A percentile compares a stretch with the other conserved stretches of the same genome.
Evolutionary conservation across 2,329 filamentous ascomycete genomes (phyloP).

Genomic region (Parastagonospora avenae): DNA sequence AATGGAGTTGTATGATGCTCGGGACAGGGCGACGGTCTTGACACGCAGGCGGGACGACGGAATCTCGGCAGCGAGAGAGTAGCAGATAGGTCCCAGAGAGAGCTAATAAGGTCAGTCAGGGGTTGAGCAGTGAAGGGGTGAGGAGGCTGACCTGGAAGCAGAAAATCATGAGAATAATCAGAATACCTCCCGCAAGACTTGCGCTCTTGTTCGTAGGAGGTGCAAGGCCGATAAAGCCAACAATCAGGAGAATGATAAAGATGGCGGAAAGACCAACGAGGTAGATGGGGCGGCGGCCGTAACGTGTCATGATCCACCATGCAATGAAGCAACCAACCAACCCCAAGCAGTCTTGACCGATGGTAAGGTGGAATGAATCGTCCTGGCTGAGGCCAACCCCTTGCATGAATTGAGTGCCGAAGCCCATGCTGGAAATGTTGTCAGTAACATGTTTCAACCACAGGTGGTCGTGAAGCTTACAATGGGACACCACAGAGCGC

Average conservation of each 20-base stretch:
- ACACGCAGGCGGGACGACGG: constrained; percentile 81
- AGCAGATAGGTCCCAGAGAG: constrained; percentile 82
- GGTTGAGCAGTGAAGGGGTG: constrained; percentile 32
- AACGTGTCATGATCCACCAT: constrained; percentile 77
- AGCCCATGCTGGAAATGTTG: constrained; percentile 16
- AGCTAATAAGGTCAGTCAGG: constrained; percentile 73
- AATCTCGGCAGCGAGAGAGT: constrained; percentile 81
- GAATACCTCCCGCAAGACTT: constrained; percentile 29
- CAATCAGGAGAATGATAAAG: constrained; percentile 27
- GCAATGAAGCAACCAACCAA: constrained; percentile 69
- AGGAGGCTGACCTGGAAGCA: constrained; percentile 25
- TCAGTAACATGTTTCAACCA: too few relatives aligned
- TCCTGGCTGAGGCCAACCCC: constrained; percentile 28
- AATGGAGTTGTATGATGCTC: constrained; percentile 46
- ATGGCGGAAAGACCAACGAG: constrained; percentile 60
- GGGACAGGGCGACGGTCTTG: constrained; percentile 84
- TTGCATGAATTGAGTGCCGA: constrained; percentile 28
- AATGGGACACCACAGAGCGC: constrained; percentile 37
- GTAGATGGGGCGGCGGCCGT: constrained; percentile 76
- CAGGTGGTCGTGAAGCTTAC: too few relatives aligned
- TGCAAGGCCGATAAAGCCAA: constrained; percentile 76
- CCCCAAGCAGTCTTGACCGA: constrained; percentile 29
- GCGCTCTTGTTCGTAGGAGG: constrained; percentile 51
- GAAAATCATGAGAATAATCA: constrained; percentile 33
- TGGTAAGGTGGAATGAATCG: constrained; percentile 29